Percentiles rank a stretch among this genome's conserved stretches.
Evolutionary conservation across 2,329 filamentous ascomycete species (phyloP).

Genomic region (Bipolaris oryzae): DNA sequence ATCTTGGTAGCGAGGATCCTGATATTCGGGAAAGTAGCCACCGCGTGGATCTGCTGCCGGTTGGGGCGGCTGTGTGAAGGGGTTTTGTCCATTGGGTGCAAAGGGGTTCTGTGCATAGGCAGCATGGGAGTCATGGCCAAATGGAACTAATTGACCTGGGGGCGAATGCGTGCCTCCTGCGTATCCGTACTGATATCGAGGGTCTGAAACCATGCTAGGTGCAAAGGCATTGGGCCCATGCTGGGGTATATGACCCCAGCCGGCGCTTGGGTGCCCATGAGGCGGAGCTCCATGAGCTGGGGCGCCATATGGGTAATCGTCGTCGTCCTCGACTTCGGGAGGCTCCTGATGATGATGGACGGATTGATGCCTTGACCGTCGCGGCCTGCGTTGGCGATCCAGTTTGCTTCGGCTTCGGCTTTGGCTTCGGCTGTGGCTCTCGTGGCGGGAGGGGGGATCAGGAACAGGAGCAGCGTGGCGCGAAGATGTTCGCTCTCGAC

Average conservation of each 20-base stretch:
- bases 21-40: constrained; percentile 48
- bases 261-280: constrained; percentile 44
- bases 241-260: constrained; percentile 48
- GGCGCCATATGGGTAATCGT: constrained; percentile 52
- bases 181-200: constrained; percentile 36
- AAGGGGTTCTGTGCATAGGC: constrained; percentile 44
- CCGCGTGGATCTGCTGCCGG: constrained; percentile 23
- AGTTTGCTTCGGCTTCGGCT: constrained; percentile 43
- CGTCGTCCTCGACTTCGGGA: constrained; percentile 53
- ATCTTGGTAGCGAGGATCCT: constrained; percentile 13
- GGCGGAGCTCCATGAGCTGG: constrained; percentile 36
- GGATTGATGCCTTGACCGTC: constrained; percentile 44
- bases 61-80: constrained; percentile 33
- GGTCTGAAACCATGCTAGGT: constrained; percentile 48
- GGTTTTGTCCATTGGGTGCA: constrained; percentile 33
- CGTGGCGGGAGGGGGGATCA: constrained; percentile 42
- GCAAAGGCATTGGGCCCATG: constrained; percentile 45
- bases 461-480: constrained; percentile 41
- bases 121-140: constrained; percentile 46
- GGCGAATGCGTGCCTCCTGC: constrained; percentile 31
- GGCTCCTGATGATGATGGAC: constrained; percentile 50
- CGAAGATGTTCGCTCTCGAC: constrained; percentile 46
- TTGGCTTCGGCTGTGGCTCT: constrained; percentile 41
- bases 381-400: constrained; percentile 37
- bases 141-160: constrained; percentile 40